A percentile compares a stretch with the other conserved stretches of the same genome.
Evolutionary conservation across 345 rosid genomes (phyloP).

Genomic region (Mangifera indica): DNA sequence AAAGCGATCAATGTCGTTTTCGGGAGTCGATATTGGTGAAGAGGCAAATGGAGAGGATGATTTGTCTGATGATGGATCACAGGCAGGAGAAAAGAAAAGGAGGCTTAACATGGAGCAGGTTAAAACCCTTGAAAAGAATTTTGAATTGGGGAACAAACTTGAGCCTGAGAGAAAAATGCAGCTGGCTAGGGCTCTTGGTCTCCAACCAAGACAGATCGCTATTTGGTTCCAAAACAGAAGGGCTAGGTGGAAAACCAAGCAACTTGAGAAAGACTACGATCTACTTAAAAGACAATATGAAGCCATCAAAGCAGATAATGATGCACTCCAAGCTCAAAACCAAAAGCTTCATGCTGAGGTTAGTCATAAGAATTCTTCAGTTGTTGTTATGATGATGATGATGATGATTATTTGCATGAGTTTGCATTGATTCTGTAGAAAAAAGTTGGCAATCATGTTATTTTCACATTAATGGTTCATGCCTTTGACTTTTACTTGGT

Average conservation of each 20-base stretch:
- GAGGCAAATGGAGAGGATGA: slow-evolving; percentile 74
- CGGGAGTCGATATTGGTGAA: slow-evolving; percentile 61
- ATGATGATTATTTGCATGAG: too few relatives aligned
- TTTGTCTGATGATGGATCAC: slow-evolving; percentile 89
- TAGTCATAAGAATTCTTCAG: slow-evolving; percentile 1
- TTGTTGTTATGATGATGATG: too few relatives aligned
- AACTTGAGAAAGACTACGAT: slow-evolving; percentile 93
- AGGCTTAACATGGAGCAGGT: slow-evolving; percentile 93
- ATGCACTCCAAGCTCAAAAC: slow-evolving; percentile 81
- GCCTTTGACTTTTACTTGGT: slow-evolving; percentile 24
- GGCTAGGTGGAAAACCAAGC: slow-evolving; percentile 97
- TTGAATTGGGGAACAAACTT: slow-evolving; percentile 94
- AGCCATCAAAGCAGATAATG: slow-evolving; percentile 72
- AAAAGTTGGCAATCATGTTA: slow-evolving; percentile 20
- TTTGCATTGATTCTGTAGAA: not conserved
- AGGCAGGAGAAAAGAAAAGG: slow-evolving; percentile 93
- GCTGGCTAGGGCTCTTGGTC: slow-evolving; percentile 85
- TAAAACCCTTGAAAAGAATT: slow-evolving; percentile 88
- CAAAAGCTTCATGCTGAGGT: slow-evolving; percentile 88
- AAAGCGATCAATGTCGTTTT: slow-evolving; percentile 72
- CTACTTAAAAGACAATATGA: slow-evolving; percentile 78
- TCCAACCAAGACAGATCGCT: slow-evolving; percentile 96
- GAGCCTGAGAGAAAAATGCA: slow-evolving; percentile 99
- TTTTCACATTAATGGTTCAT: slow-evolving; percentile 12
- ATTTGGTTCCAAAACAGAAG: slow-evolving; percentile 98